Evolutionary conservation across 176 grass and related monocot species (phyloP).

Genomic region (Oryza glaberrima): DNA sequence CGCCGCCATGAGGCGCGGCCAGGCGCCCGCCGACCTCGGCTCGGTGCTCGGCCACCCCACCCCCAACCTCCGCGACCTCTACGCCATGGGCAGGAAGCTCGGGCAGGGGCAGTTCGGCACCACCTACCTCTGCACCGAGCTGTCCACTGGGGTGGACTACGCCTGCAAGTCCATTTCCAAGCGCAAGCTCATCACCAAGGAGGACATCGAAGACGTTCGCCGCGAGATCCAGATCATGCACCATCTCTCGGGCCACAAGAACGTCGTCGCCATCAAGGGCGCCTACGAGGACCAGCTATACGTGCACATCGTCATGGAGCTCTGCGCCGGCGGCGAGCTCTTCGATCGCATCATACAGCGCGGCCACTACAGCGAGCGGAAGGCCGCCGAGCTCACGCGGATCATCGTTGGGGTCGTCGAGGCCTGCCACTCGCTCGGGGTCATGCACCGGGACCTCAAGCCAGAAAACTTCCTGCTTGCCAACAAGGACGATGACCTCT

Average conservation of each 20-base stretch:
- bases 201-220: slow-evolving; percentile 96
- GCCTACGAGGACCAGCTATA: slow-evolving; percentile 87
- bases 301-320: slow-evolving; percentile 99
- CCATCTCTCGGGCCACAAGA: slow-evolving; percentile 82
- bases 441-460: slow-evolving; percentile 99
- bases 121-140: slow-evolving; percentile 89
- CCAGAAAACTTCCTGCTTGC: slow-evolving; percentile 93
- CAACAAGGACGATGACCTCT: slow-evolving; percentile 84
- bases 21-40: slow-evolving; percentile 42
- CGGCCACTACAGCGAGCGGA: slow-evolving; percentile 95
- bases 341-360: slow-evolving; percentile 97
- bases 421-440: slow-evolving; percentile 96
- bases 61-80: slow-evolving; percentile 75
- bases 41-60: slow-evolving; percentile 82
- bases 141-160: slow-evolving; percentile 66
- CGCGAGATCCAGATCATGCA: slow-evolving; percentile 99
- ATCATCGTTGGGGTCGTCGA: slow-evolving; percentile 95
- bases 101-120: slow-evolving; percentile 97
- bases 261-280: slow-evolving; percentile 95
- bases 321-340: slow-evolving; percentile 91
- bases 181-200: slow-evolving; percentile 91
- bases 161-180: slow-evolving; percentile 98
- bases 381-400: slow-evolving; percentile 88
- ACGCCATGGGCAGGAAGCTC: slow-evolving; percentile 71
- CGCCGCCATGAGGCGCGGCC: slow-evolving; percentile 54